Base-by-base conservation (phyloP, 305 asterid species). In the Caryopteris hybrid region DNA sequence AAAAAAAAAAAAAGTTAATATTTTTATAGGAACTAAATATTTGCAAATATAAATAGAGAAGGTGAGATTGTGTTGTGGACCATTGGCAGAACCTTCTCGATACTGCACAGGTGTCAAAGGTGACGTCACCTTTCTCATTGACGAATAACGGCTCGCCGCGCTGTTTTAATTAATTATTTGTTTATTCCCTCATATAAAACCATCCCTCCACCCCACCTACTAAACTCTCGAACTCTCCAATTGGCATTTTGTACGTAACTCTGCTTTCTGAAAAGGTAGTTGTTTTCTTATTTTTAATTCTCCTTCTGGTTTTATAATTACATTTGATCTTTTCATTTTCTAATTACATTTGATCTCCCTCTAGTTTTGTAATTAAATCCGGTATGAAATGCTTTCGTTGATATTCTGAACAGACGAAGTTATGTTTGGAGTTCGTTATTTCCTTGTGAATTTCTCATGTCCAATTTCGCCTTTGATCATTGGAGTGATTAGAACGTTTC, bases 131-230 rank as follows among this genome's bases (percentile, higher is more conserved):
- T 10, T 5, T 9, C 14, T 14, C 8, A 0, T 11, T 63, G 36
- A 27, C 69, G 29, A 63, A 63, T 63, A 0, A 63, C 56, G 46
- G 20, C 33, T 4, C 69, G 57, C 58, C 69, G 46, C 56, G 41
- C 43, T 14, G 13, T 61, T 8, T 16, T 27, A 17, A 12, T 27
- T 45, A 27, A 8, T 10, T 62, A 8, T 4, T 29, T 25, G 14
- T 16, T 27, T 3, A 64, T 12, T 47, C 22, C 2, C 12, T 2
- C 18, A 11, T 38, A 64, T 64, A 50, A 47, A 48, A 12, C 1
- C 52, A 6, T 10, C 4, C 11, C 9, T 6, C 5, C 21, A 8
- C 14, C 70, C 11, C 21, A 5, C 9, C 14, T 14, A 16, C 13
- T 1, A 52, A 5, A 14, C 34, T 53, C 72, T 64, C 33, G 46